Conservation (phyloP, 2,329 filamentous ascomycete species). For the Beauveria pseudobassiana region DNA sequence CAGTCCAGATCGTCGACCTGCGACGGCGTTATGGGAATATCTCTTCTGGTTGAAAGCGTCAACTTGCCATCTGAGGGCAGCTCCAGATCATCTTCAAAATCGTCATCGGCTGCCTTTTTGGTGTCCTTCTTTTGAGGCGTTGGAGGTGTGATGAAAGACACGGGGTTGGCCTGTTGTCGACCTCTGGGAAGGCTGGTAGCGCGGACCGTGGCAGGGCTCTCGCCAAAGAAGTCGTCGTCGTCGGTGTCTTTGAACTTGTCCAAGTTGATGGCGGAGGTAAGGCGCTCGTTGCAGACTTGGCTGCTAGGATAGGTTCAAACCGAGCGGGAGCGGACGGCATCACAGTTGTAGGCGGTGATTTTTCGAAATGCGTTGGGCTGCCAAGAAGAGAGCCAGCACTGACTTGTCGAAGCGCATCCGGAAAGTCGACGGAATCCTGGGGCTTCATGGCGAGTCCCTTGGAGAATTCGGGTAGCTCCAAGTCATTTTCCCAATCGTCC, state of each 20-base stretch:
- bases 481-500: slow-evolving; percentile 75
- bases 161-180: slow-evolving; percentile 41
- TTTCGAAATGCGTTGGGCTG: slow-evolving; percentile 42
- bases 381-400: slow-evolving; percentile 46
- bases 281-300: slow-evolving; percentile 25
- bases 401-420: slow-evolving; percentile 61
- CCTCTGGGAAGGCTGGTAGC: slow-evolving; percentile 57
- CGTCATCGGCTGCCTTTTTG: slow-evolving; percentile 42
- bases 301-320: slow-evolving; percentile 17
- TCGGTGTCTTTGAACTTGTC: slow-evolving; percentile 59
- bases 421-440: slow-evolving; percentile 53
- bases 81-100: slow-evolving; percentile 67
- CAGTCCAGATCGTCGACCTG: slow-evolving; percentile 78
- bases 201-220: slow-evolving; percentile 60
- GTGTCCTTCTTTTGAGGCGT: slow-evolving; percentile 41
- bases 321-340: slow-evolving; percentile 14
- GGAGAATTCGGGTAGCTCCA: slow-evolving; percentile 57
- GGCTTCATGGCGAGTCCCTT: slow-evolving; percentile 59
- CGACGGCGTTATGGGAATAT: slow-evolving; percentile 55
- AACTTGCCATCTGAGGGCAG: slow-evolving; percentile 60
- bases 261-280: slow-evolving; percentile 46
- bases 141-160: slow-evolving; percentile 48
- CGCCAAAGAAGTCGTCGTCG: slow-evolving; percentile 55
- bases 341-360: slow-evolving; percentile 20
- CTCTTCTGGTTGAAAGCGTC: slow-evolving; percentile 52